A percentile compares a stretch with the other conserved stretches of the same genome.
Conservation (phyloP, 345 rosid genomes). For the Gossypium turneri region DNA sequence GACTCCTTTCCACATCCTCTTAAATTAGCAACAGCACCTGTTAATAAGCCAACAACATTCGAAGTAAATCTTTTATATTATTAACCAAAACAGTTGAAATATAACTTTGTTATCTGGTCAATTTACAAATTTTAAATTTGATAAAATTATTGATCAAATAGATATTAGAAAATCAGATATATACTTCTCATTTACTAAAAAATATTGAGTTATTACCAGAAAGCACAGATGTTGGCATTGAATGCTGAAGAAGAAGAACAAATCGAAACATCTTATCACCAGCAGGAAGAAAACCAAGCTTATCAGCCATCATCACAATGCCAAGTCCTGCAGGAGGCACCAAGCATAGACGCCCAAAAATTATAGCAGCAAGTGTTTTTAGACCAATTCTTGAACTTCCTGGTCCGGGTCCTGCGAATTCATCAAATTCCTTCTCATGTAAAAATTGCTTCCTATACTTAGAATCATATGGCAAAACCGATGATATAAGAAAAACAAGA, state of each 20-base stretch:
- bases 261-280: constrained; percentile 93
- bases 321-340: constrained; percentile 92
- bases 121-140: background rate
- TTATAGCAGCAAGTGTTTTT: constrained; percentile 81
- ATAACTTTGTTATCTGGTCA: background rate
- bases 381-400: constrained; percentile 96
- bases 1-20: constrained; percentile 97
- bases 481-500: background rate
- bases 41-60: background rate
- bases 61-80: background rate
- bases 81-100: background rate
- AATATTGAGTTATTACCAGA: constrained; percentile 44
- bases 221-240: constrained; percentile 98
- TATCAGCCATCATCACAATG: constrained; percentile 90
- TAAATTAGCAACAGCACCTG: constrained; percentile 92
- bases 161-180: background rate
- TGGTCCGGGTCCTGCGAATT: constrained; percentile 86
- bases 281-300: constrained; percentile 91
- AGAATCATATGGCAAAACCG: background rate
- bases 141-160: background rate
- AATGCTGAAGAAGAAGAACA: constrained; percentile 83
- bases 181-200: too few relatives aligned
- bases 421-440: background rate
- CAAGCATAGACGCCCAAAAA: constrained; percentile 68
- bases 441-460: background rate